phyloP scores from a whole-genome alignment of 345 rosid species.

The Leavenworthia alabamica region DNA sequence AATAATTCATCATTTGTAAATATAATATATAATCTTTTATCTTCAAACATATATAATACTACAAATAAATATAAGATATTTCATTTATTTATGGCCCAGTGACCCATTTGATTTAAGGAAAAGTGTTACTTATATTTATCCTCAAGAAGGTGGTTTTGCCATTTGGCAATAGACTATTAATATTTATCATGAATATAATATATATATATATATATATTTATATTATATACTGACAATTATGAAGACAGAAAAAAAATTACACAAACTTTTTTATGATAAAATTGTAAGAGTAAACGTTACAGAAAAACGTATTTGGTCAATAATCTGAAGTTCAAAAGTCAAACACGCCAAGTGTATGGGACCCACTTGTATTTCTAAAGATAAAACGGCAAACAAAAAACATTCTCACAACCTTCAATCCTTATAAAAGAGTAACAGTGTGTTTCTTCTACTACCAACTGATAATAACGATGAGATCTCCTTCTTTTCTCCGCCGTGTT shows the following conservation, averaged over 20 bases:
- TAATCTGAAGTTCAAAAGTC: background rate
- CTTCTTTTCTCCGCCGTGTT: conserved; percentile 18
- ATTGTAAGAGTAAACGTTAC: no score
- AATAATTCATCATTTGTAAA: background rate
- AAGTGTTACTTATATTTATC: background rate
- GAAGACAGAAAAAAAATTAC: no score
- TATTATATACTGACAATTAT: no score
- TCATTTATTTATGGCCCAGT: background rate
- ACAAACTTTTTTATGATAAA: no score
- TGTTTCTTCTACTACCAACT: no score
- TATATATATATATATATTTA: no score
- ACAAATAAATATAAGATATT: background rate
- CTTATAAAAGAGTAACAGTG: background rate
- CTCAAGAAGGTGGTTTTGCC: background rate
- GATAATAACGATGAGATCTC: conserved; percentile 9
- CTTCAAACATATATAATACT: background rate
- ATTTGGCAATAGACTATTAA: background rate
- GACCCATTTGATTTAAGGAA: background rate
- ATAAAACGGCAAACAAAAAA: background rate
- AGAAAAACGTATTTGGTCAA: background rate
- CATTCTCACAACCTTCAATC: background rate
- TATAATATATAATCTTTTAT: background rate
- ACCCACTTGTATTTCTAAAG: background rate
- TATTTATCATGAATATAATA: background rate
- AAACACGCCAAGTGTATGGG: background rate